Base-by-base conservation (phyloP, 495 filamentous ascomycete genomes). In the Penicillium lividum region DNA sequence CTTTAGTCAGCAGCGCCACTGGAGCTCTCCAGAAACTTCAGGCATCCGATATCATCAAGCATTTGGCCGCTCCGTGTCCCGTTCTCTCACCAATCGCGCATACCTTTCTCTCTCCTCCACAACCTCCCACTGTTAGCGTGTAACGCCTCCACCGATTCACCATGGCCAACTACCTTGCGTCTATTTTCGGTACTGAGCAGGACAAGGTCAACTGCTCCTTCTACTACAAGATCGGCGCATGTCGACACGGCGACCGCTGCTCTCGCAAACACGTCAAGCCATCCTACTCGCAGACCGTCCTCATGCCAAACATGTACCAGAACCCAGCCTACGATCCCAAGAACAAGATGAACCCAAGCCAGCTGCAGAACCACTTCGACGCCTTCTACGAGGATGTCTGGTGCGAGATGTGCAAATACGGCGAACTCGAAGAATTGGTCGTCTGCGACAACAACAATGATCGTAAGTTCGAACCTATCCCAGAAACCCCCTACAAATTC, bases 361-460 rank as follows among this genome's bases (percentile, higher is more conserved):
- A 98, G 80, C 86, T 97, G 71, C 93, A 97, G 78, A 95, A 93
- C 78, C 94, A 98, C 81, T 98, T 98, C 70, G 95, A 98, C 77
- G 93, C 94, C 64, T 98, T 98, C 80, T 98, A 98, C 80, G 94
- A 98, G 79, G 94, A 98, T 73, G 88, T 98, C 63, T 98, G 94
- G 91, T 97, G 93, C 80, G 94, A 98, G 83, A 90, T 98, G 88
- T 93, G 90, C 86, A 88, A 90, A 75, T 93, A 92, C 71, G 91
- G 91, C 51, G 91, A 95, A 78, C 76, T 92, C 11, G 91, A 95
- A 77, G 91, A 95, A 72, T 81, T 95, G 31, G 91, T 95, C 8
- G 89, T 93, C 3, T 95, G 91, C 71, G 91, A 94, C 75, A 93
- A 95, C 72, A 98, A 97, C 75, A 97, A 97, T 79, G 93, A 97